Evolutionary conservation across 208 protist genomes (phyloP).

Genomic region (Crithidia sp.): DNA sequence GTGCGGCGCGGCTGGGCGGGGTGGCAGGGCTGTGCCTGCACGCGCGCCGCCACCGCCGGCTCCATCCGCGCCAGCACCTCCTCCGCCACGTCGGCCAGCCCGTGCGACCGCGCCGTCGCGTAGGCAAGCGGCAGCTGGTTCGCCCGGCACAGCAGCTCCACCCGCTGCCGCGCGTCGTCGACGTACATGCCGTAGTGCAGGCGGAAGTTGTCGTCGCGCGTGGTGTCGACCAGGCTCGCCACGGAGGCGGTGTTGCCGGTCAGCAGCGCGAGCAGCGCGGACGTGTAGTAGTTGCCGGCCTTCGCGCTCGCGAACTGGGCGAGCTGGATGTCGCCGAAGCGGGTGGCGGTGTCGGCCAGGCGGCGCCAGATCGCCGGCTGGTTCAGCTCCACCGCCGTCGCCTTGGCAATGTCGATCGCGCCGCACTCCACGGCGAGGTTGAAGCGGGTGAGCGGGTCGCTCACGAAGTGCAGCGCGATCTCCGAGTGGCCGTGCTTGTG

Average conservation of each 20-base stretch:
- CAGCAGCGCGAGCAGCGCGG: conserved; percentile 96
- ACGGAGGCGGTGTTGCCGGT: conserved; percentile 96
- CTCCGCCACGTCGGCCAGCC: conserved; percentile 82
- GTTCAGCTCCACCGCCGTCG: conserved; percentile 93
- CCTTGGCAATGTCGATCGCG: conserved; percentile 94
- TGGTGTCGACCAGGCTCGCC: conserved; percentile 91
- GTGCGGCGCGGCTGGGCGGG: conserved; percentile 10
- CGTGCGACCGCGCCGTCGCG: conserved; percentile 66
- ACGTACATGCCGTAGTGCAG: conserved; percentile 96
- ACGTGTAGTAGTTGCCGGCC: conserved; percentile 92
- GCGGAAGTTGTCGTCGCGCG: conserved; percentile 86
- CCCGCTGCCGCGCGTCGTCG: conserved; percentile 82
- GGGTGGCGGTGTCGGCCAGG: conserved; percentile 93
- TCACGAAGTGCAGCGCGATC: conserved; percentile 98
- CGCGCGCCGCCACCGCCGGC: conserved; percentile 50
- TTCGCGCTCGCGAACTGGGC: conserved; percentile 96
- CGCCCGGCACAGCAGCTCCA: conserved; percentile 78
- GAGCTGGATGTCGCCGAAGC: conserved; percentile 95
- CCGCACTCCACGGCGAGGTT: conserved; percentile 98
- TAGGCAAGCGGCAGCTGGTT: conserved; percentile 66
- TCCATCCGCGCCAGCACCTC: conserved; percentile 54
- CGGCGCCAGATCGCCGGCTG: conserved; percentile 91
- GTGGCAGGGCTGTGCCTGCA: conserved; percentile 22
- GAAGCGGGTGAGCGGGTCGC: conserved; percentile 96
- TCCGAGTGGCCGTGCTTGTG: conserved; percentile 98